Percentiles rank a stretch among this genome's conserved stretches.
phyloP scores from a whole-genome alignment of 1,284 basidiomycete genomes.

The Afroboletus lepidellus region DNA sequence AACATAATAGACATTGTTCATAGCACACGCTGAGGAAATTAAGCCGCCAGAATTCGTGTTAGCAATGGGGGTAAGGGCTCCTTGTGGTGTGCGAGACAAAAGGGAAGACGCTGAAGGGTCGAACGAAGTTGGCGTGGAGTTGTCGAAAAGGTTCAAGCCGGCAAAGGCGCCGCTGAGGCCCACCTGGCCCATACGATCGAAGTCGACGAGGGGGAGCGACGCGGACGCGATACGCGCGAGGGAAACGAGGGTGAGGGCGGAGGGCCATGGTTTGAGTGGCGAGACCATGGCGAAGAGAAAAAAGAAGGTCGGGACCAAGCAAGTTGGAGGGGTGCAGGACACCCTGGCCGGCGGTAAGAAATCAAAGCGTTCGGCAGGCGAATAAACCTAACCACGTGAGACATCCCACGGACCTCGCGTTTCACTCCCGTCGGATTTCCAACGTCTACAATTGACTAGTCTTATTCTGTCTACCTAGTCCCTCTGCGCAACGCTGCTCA shows the following conservation, averaged over 20 bases:
- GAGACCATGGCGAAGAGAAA: slow-evolving; percentile 8
- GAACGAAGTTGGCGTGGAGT: slow-evolving; percentile 52
- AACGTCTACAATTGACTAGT: not conserved
- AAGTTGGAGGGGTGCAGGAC: slow-evolving; percentile 8
- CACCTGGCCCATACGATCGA: slow-evolving; percentile 86
- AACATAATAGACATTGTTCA: slow-evolving; percentile 67
- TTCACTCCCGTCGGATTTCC: slow-evolving; percentile 5
- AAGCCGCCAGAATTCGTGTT: slow-evolving; percentile 70
- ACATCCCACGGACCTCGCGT: slow-evolving; percentile 14
- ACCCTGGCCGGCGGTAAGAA: slow-evolving; percentile 10
- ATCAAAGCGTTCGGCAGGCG: too few species aligned
- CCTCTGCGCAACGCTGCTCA: slow-evolving; percentile 17
- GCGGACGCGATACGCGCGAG: slow-evolving; percentile 46
- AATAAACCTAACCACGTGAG: slow-evolving; percentile 20
- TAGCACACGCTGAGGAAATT: slow-evolving; percentile 63
- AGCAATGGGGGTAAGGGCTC: slow-evolving; percentile 61
- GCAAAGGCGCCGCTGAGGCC: slow-evolving; percentile 85
- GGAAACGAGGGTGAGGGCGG: slow-evolving; percentile 17
- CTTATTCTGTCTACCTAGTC: slow-evolving; percentile 11
- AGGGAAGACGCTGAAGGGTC: slow-evolving; percentile 70
- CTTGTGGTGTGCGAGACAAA: slow-evolving; percentile 62
- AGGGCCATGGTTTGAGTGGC: slow-evolving; percentile 12
- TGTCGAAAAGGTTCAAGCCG: slow-evolving; percentile 76
- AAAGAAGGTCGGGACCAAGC: slow-evolving; percentile 5
- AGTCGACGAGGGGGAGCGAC: slow-evolving; percentile 80